Evolutionary conservation across 345 rosid genomes (phyloP).

Genomic region (Xanthoceras sorbifolium): DNA sequence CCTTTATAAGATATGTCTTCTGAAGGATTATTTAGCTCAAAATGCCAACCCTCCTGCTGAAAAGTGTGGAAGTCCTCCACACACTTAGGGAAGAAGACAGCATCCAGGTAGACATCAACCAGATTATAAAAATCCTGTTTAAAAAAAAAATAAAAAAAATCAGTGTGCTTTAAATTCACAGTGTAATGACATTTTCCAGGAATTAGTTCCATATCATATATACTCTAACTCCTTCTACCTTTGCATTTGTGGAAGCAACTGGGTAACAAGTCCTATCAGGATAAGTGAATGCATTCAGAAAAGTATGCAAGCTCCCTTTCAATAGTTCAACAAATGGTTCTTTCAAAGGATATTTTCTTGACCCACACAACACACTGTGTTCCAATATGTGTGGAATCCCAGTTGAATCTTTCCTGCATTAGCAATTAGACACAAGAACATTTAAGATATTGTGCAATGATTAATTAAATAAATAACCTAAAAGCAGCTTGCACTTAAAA

Average conservation of each 20-base stretch:
- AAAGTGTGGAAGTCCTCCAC: slow-evolving; percentile 84
- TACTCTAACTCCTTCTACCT: slow-evolving; percentile 47
- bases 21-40: slow-evolving; percentile 82
- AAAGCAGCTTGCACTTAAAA: not conserved
- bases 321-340: slow-evolving; percentile 96
- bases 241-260: slow-evolving; percentile 91
- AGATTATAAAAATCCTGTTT: slow-evolving; percentile 91
- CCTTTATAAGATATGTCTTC: slow-evolving; percentile 96
- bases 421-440: slow-evolving; percentile 6
- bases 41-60: slow-evolving; percentile 99
- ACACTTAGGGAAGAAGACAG: slow-evolving; percentile 98
- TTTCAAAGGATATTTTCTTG: slow-evolving; percentile 92
- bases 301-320: slow-evolving; percentile 93
- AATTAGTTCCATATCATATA: not conserved
- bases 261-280: slow-evolving; percentile 99
- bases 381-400: slow-evolving; percentile 98
- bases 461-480: not conserved
- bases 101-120: slow-evolving; percentile 96
- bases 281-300: slow-evolving; percentile 93
- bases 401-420: slow-evolving; percentile 89
- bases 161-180: slow-evolving; percentile 3
- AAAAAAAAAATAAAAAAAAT: slow-evolving; percentile 18
- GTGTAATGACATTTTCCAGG: not conserved
- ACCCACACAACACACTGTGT: slow-evolving; percentile 96
- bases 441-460: not conserved